Conservation (phyloP, 805 yeast species). For the Cyberlindnera japonica region DNA sequence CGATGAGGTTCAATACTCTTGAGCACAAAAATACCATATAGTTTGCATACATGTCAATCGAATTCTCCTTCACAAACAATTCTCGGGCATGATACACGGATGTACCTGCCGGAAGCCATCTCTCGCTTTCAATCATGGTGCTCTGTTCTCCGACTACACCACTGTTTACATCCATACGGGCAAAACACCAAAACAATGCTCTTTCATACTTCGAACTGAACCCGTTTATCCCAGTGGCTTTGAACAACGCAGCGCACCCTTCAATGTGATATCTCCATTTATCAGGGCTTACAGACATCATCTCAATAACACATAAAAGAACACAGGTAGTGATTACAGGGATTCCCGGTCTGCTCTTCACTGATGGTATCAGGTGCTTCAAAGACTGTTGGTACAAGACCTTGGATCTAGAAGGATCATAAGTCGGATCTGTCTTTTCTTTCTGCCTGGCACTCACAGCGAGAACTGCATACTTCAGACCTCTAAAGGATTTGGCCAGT, state of each 20-base stretch:
- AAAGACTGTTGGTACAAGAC: constrained; percentile 34
- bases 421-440: constrained; percentile 28
- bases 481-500: constrained; percentile 37
- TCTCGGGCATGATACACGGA: constrained; percentile 25
- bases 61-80: constrained; percentile 24
- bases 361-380: constrained; percentile 32
- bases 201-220: constrained; percentile 33
- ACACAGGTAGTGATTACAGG: constrained; percentile 37
- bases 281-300: constrained; percentile 37
- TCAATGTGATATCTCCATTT: constrained; percentile 38
- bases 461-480: constrained; percentile 30
- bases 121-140: constrained; percentile 33
- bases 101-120: constrained; percentile 33
- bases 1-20: constrained; percentile 34
- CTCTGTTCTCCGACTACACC: constrained; percentile 35
- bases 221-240: constrained; percentile 37
- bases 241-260: constrained; percentile 37
- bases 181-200: constrained; percentile 43
- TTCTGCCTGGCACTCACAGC: constrained; percentile 34
- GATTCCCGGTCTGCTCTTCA: constrained; percentile 30
- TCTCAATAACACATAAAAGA: constrained; percentile 39
- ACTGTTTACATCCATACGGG: constrained; percentile 38
- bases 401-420: constrained; percentile 28
- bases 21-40: constrained; percentile 37
- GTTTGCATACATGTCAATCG: constrained; percentile 37